A percentile compares a stretch with the other conserved stretches of the same genome.
Conservation (phyloP, 1,139 yeast genomes). For the Kodamaea suecica region DNA sequence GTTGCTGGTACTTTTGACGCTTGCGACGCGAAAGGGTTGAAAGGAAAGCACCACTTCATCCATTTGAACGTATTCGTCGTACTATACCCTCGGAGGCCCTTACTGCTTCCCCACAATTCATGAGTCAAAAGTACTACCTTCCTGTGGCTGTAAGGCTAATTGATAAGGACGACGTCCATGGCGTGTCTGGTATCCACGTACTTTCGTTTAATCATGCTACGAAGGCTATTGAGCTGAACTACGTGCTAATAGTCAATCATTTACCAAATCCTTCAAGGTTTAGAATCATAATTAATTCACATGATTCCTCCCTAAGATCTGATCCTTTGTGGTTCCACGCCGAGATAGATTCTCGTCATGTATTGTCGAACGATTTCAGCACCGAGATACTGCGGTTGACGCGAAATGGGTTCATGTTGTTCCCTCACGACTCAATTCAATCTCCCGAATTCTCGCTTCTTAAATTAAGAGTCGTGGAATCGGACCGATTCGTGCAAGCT, state of each 20-base stretch:
- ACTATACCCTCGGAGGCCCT: no score
- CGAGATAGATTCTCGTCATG: no score
- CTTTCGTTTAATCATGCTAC: conserved; percentile 13
- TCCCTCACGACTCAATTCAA: conserved; percentile 25
- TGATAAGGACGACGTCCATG: conserved; percentile 18
- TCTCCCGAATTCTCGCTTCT: conserved; percentile 5
- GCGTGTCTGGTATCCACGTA: conserved; percentile 29
- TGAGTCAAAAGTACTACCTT: conserved; percentile 11
- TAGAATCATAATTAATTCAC: conserved; percentile 20
- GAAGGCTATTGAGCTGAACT: conserved; percentile 15
- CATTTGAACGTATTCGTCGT: no score
- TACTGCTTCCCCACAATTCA: conserved; percentile 3
- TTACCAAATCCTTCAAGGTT: conserved; percentile 15
- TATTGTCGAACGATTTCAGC: no score
- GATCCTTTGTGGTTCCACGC: conserved; percentile 25
- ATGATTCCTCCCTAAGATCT: conserved; percentile 7
- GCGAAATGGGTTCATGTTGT: conserved; percentile 25
- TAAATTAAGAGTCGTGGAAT: conserved; percentile 1
- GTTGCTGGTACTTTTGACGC: no score
- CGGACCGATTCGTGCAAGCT: conserved; percentile 5
- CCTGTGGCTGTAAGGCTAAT: conserved; percentile 30
- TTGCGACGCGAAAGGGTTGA: no score
- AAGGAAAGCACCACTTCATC: no score
- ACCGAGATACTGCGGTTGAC: conserved; percentile 17
- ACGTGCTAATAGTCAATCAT: conserved; percentile 19